Evolutionary conservation across 495 filamentous ascomycete species (phyloP).

Genomic region (Penicillium silybi): DNA sequence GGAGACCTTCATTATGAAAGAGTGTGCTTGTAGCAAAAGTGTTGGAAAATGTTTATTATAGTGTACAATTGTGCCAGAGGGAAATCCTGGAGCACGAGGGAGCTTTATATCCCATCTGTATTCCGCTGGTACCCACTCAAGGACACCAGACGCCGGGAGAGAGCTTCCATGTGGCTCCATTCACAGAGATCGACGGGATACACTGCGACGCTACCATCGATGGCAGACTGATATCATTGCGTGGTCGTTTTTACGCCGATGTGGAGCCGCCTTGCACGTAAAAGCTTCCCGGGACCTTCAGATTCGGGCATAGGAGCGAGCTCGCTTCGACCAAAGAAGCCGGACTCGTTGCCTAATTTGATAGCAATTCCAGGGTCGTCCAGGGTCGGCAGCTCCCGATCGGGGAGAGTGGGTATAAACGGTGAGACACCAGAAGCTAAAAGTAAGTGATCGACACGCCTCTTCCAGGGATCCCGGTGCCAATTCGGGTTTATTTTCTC

Average conservation of each 20-base stretch:
- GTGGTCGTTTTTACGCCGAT: neutral
- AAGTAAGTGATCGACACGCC: constrained; percentile 15
- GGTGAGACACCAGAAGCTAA: constrained; percentile 11
- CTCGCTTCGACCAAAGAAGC: neutral
- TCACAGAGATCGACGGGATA: constrained; percentile 8
- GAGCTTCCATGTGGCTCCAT: neutral
- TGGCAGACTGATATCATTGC: constrained; percentile 11
- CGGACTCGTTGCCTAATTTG: neutral
- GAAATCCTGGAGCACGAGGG: neutral
- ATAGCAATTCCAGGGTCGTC: neutral
- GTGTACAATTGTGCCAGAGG: neutral
- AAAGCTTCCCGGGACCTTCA: constrained; percentile 1
- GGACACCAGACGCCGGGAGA: neutral
- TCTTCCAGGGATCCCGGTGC: neutral
- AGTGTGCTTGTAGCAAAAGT: neutral
- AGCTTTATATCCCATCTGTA: neutral
- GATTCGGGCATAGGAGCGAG: constrained; percentile 8
- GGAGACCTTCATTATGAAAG: constrained; percentile 27
- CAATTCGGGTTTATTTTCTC: neutral
- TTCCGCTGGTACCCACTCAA: neutral
- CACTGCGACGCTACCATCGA: constrained; percentile 5
- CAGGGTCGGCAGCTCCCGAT: constrained; percentile 3
- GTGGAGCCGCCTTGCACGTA: neutral
- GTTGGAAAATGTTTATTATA: neutral
- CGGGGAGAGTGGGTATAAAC: neutral